Base-by-base conservation (phyloP, 2,329 filamentous ascomycete species). In the Colletotrichum sp. region DNA sequence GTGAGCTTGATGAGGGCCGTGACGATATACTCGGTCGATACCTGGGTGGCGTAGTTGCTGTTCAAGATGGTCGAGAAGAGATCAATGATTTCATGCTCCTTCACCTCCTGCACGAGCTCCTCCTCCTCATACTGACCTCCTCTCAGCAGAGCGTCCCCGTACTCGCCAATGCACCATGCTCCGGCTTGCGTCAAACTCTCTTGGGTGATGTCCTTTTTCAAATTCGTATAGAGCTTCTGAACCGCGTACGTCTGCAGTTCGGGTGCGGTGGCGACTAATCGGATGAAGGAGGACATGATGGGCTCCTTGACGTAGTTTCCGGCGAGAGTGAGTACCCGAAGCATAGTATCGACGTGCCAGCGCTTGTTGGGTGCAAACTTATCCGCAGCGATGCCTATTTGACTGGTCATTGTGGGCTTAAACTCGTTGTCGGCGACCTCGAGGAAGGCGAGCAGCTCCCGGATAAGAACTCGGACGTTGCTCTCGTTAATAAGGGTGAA, bases 381-480 rank as follows among this genome's bases (percentile, higher is more conserved):
- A 85, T 99, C 97, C 8, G 98, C 97, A 13, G 98, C 97, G 80
- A 99, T 95, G 28, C 97, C 97, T 83, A 99, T 99, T 83, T 99
- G 97, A 69, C 94, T 97, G 3, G 97, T 99, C 96, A 99, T 98
- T 69, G 95, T 95, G 8, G 97, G 95, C 87, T 99, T 99, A 88
- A 99, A 99, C 85, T 99, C 97, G 79, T 98, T 98, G 82, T 99
- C 97, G 71, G 98, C 96, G 68, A 98, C 96, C 84, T 99, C 97
- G 74, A 99, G 86, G 89, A 99, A 99, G 8, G 97, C 96, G 59
- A 99, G 89, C 55, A 99, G 89, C 83, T 99, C 98, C 78, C 98
- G 90, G 76, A 99, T 97, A 52, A 99, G 90, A 6, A 99, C 95
- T 52, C 97, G 93, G 44, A 99, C 96, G 81, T 99, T 99, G 85